A percentile compares a stretch with the other conserved stretches of the same genome.
These are phyloP conservation scores for Haematococcus sp. DNA, from an alignment of 139 green algal species.

Conservation along the genomic window DNA sequence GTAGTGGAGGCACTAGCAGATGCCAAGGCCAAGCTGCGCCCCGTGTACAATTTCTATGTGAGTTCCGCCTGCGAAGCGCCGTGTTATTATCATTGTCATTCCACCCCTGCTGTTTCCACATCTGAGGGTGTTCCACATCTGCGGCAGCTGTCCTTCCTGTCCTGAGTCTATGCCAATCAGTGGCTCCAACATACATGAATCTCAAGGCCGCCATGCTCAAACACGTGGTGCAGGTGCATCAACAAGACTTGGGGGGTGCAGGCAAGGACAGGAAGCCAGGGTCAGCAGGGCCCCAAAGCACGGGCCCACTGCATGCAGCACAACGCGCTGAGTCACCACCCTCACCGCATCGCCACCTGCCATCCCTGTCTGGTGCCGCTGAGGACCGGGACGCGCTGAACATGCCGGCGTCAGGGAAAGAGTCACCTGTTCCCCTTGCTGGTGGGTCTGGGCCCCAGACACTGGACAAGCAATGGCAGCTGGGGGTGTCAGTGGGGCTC, in stretches of 20 bases:
- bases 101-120: neutral
- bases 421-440: neutral
- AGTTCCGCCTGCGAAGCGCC: neutral
- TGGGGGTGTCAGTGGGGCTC: neutral
- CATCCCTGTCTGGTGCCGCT: no score
- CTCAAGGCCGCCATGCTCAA: no score
- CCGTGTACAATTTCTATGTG: slow-evolving; percentile 16
- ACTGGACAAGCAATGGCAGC: neutral
- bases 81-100: neutral
- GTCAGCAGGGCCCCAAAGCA: no score
- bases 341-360: no score
- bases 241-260: no score
- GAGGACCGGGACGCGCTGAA: neutral
- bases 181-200: no score
- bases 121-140: neutral
- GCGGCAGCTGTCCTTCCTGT: neutral
- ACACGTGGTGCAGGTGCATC: no score
- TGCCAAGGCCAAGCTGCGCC: slow-evolving; percentile 3
- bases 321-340: no score
- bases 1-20: slow-evolving; percentile 5
- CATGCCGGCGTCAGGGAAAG: neutral
- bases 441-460: neutral
- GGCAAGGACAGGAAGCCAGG: no score
- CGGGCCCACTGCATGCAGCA: no score
- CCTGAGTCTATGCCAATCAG: no score